Conservation (phyloP, 306 rosid genomes). For the Crotalaria pallida region DNA sequence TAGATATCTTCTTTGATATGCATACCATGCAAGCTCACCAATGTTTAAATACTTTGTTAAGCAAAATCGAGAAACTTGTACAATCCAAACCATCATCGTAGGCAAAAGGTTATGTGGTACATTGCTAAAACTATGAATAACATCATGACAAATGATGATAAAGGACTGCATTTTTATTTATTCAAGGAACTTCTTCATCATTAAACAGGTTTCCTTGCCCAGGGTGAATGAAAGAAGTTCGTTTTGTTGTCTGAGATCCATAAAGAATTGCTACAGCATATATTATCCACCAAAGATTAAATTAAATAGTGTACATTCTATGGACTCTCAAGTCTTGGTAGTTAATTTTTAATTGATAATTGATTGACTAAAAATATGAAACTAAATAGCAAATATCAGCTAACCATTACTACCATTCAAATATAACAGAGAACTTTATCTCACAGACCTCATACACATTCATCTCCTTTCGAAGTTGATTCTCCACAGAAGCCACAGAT, state of each 20-base stretch:
- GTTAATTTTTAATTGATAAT: background rate
- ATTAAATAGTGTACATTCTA: background rate
- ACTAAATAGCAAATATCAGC: background rate
- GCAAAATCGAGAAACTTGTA: background rate
- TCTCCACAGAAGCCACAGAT: conserved; percentile 78
- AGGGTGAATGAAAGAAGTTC: background rate
- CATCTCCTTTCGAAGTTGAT: conserved; percentile 83
- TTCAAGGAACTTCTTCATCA: background rate
- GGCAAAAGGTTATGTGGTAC: background rate
- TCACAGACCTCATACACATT: conserved; percentile 77
- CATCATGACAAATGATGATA: background rate
- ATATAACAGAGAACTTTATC: background rate
- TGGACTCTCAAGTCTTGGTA: background rate
- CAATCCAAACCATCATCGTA: background rate
- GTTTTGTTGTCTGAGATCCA: background rate
- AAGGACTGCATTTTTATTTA: background rate
- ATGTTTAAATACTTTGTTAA: background rate
- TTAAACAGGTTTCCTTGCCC: background rate
- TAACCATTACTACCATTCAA: background rate
- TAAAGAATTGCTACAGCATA: background rate
- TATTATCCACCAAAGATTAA: background rate
- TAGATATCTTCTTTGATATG: conserved; percentile 1
- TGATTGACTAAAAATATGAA: background rate
- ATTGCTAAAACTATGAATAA: background rate
- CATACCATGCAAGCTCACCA: conserved; percentile 7